Evolutionary conservation across 2,329 filamentous ascomycete species (phyloP).

Genomic region (Aspergillus phoenicis): DNA sequence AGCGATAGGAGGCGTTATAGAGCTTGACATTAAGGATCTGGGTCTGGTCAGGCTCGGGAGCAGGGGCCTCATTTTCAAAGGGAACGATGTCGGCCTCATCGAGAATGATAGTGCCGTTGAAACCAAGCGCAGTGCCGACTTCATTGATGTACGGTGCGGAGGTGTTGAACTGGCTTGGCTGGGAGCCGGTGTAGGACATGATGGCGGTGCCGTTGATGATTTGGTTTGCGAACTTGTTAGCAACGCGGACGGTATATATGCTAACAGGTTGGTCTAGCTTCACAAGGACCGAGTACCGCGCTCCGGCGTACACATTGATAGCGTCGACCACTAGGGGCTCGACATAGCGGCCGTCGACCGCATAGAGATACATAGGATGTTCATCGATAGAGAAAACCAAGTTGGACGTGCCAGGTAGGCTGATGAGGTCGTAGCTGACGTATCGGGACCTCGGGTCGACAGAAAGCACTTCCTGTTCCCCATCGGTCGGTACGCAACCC

Average conservation of each 20-base stretch:
- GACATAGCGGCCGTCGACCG: constrained; percentile 48
- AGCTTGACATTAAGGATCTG: constrained; percentile 41
- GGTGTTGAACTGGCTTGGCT: constrained; percentile 33
- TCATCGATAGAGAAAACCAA: constrained; percentile 52
- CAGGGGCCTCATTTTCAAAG: constrained; percentile 49
- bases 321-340: constrained; percentile 42
- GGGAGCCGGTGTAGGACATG: constrained; percentile 46
- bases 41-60: constrained; percentile 49
- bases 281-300: constrained; percentile 47
- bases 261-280: constrained; percentile 42
- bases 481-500: constrained; percentile 52
- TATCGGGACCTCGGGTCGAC: constrained; percentile 47
- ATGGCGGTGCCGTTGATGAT: constrained; percentile 56
- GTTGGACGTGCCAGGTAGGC: constrained; percentile 53
- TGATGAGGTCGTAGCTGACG: constrained; percentile 60
- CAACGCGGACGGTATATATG: constrained; percentile 52
- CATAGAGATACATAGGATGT: constrained; percentile 49
- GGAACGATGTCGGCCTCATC: constrained; percentile 46
- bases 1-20: constrained; percentile 33
- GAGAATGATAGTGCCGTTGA: constrained; percentile 39
- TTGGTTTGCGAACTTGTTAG: constrained; percentile 54
- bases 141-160: constrained; percentile 53
- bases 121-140: constrained; percentile 47
- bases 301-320: constrained; percentile 38
- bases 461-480: constrained; percentile 48